Evolutionary conservation across 2,329 filamentous ascomycete species (phyloP).

Genomic region (Botryotinia globosa): DNA sequence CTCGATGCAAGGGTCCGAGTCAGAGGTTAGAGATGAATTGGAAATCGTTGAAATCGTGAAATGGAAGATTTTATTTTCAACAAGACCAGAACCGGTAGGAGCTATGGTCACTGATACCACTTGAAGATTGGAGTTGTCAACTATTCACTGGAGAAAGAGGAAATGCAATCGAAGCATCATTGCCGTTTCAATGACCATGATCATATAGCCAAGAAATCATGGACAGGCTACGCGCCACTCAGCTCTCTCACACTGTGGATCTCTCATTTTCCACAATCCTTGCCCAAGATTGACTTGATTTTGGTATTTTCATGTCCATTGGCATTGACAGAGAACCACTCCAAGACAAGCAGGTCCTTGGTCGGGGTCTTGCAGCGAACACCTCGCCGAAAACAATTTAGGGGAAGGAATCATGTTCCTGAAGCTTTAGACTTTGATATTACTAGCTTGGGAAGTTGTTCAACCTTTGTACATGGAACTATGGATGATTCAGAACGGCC

Average conservation of each 20-base stretch:
- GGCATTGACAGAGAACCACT: neutral
- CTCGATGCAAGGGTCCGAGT: constrained; percentile 44
- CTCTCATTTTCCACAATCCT: no score
- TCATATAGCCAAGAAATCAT: neutral
- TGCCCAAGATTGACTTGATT: no score
- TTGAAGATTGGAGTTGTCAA: neutral
- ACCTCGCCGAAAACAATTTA: neutral
- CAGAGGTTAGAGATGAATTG: constrained; percentile 76
- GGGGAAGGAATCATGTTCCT: no score
- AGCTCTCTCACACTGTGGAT: neutral
- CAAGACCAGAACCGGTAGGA: constrained; percentile 80
- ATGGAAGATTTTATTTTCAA: constrained; percentile 82
- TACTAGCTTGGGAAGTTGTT: no score
- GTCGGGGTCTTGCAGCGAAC: neutral
- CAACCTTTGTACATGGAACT: neutral
- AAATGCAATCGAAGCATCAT: neutral
- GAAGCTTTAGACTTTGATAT: neutral
- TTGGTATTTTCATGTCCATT: neutral
- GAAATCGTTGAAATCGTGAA: constrained; percentile 86
- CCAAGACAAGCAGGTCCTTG: neutral
- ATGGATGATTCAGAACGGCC: neutral
- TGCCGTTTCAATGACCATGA: neutral
- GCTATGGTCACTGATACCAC: constrained; percentile 19
- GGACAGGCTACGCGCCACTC: neutral
- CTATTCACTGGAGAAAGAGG: no score